Evolutionary conservation across 1,139 yeast genomes (phyloP).

Genomic region (Geotrichum restrictum): DNA sequence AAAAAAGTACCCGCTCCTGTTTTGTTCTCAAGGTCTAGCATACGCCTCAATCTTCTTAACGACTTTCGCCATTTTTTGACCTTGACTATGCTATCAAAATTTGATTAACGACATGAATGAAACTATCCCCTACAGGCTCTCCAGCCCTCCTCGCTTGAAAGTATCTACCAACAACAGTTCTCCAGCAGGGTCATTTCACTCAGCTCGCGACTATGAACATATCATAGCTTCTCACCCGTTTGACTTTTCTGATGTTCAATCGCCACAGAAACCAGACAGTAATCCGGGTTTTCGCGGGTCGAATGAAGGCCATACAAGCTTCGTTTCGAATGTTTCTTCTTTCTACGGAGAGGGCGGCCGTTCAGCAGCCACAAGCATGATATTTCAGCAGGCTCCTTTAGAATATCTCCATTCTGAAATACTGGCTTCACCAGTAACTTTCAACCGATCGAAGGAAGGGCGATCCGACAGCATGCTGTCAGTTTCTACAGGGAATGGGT

Average conservation of each 20-base stretch:
- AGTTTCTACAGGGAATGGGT: not conserved
- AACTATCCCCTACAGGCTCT: not conserved
- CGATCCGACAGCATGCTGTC: not conserved
- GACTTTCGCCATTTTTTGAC: no score
- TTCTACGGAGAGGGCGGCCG: not conserved
- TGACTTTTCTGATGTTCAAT: not conserved
- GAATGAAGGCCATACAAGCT: not conserved
- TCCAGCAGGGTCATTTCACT: not conserved
- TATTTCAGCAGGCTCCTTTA: not conserved
- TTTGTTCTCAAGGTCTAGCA: no score
- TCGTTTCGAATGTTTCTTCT: not conserved
- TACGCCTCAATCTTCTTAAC: no score
- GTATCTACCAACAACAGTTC: not conserved
- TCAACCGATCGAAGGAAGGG: not conserved
- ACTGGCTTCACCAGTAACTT: not conserved
- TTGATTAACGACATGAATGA: not conserved
- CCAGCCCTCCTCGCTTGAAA: conserved; percentile 1
- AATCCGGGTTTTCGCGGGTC: not conserved
- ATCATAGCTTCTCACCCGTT: not conserved
- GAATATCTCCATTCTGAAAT: not conserved
- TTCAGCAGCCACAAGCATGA: not conserved
- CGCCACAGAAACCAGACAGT: not conserved
- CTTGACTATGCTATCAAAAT: no score
- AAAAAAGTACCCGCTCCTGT: not conserved
- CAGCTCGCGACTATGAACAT: not conserved